phyloP scores from a whole-genome alignment of 495 filamentous ascomycete species.

The Xylaria nigripes region DNA sequence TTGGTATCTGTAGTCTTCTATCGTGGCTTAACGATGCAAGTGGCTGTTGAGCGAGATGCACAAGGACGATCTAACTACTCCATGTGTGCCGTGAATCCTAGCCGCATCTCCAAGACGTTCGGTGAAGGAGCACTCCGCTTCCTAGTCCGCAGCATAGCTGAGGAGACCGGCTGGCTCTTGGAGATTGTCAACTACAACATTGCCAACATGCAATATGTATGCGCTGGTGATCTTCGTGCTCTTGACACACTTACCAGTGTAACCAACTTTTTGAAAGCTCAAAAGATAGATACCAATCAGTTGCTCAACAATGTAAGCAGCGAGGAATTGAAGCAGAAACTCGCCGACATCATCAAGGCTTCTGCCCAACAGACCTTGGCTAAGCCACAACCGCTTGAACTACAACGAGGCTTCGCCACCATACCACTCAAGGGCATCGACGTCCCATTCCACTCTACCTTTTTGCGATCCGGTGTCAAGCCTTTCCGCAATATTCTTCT shows the following conservation, averaged over 20 bases:
- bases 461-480: constrained; percentile 94
- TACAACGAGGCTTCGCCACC: constrained; percentile 92
- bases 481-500: constrained; percentile 94
- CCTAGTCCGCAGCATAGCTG: constrained; percentile 84
- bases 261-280: constrained; percentile 86
- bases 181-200: constrained; percentile 99
- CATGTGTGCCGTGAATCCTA: constrained; percentile 98
- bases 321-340: constrained; percentile 66
- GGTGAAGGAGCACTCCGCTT: constrained; percentile 94
- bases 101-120: constrained; percentile 94
- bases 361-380: constrained; percentile 76
- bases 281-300: constrained; percentile 92
- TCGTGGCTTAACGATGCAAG: constrained; percentile 97
- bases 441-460: constrained; percentile 97
- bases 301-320: constrained; percentile 75
- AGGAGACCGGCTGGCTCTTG: constrained; percentile 86
- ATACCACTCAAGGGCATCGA: constrained; percentile 96
- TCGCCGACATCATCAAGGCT: constrained; percentile 76
- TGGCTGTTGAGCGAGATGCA: constrained; percentile 94
- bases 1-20: constrained; percentile 99
- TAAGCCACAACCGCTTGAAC: constrained; percentile 78
- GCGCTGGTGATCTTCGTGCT: constrained; percentile 91
- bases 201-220: constrained; percentile 97
- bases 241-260: constrained; percentile 89
- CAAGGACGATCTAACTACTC: constrained; percentile 90